Evolutionary conservation across 2,329 filamentous ascomycete genomes (phyloP).

Genomic region (Colletotrichum sp.): DNA sequence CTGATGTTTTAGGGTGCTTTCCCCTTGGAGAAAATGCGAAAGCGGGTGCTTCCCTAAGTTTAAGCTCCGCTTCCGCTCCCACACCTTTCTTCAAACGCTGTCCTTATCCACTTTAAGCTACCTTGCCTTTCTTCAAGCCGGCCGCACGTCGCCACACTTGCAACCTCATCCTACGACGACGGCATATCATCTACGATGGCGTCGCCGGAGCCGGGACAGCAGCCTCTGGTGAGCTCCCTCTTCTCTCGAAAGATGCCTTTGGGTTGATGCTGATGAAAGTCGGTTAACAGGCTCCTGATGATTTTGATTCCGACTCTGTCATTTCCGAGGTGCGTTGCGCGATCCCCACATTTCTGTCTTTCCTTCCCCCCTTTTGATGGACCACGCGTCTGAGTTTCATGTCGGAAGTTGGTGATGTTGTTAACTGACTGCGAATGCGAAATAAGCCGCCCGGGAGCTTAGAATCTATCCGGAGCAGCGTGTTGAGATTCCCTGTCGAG

Average conservation of each 20-base stretch:
- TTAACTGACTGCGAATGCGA: not conserved
- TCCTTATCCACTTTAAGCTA: not conserved
- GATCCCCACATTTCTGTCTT: not conserved
- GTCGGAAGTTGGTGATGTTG: not conserved
- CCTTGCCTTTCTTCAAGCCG: not conserved
- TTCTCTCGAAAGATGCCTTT: not conserved
- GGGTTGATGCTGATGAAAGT: not conserved
- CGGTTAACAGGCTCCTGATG: not conserved
- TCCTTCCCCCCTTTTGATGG: not conserved
- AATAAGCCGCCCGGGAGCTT: not conserved
- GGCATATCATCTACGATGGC: not conserved
- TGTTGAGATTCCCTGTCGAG: slow-evolving; percentile 12
- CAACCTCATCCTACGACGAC: not conserved
- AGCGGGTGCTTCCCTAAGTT: not conserved
- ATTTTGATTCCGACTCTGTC: slow-evolving; percentile 13
- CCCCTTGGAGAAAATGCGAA: not conserved
- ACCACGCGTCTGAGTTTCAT: slow-evolving; percentile 1
- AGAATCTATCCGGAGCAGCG: slow-evolving; percentile 16
- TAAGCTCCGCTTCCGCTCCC: not conserved
- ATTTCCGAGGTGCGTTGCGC: not conserved
- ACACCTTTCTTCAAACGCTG: not conserved
- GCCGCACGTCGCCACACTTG: not conserved
- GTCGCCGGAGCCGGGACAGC: not conserved
- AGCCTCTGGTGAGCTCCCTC: not conserved
- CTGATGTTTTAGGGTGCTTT: not conserved